phyloP scores from a whole-genome alignment of 352 stramenopile species.

The Globisporangium splendens region DNA sequence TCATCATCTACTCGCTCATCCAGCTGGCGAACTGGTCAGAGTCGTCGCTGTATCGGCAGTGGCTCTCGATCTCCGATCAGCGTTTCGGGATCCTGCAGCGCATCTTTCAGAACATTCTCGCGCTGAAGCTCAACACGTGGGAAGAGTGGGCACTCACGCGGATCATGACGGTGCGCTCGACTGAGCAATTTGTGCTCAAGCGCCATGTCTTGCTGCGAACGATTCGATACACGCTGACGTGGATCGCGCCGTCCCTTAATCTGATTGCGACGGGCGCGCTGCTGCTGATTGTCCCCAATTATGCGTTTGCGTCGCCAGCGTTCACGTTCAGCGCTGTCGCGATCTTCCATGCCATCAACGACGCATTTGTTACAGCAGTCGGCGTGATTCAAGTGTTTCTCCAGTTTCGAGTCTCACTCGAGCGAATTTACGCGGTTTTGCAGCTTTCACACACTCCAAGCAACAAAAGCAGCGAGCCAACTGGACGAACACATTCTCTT shows the following conservation, averaged over 20 bases:
- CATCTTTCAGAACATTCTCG: conserved; percentile 12
- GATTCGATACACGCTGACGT: conserved; percentile 32
- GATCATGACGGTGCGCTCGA: conserved; percentile 29
- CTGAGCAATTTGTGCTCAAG: conserved; percentile 29
- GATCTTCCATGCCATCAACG: conserved; percentile 40
- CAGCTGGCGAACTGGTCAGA: conserved; percentile 15
- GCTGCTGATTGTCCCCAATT: conserved; percentile 21
- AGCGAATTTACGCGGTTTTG: conserved; percentile 23
- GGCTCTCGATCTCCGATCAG: conserved; percentile 16
- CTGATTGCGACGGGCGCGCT: conserved; percentile 29
- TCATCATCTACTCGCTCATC: conserved; percentile 12
- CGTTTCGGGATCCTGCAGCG: conserved; percentile 13
- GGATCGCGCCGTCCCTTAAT: conserved; percentile 31
- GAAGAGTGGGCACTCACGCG: conserved; percentile 46
- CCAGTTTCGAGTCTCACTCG: conserved; percentile 25
- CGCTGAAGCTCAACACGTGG: conserved; percentile 57
- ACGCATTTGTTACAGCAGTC: conserved; percentile 20
- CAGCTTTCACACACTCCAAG: conserved; percentile 5
- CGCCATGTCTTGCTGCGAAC: conserved; percentile 23
- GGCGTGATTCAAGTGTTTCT: conserved; percentile 17
- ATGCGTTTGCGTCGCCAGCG: conserved; percentile 24
- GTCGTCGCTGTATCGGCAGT: conserved; percentile 7
- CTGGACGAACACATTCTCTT: conserved; percentile 5
- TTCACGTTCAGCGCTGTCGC: conserved; percentile 30
- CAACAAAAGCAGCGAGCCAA: background rate